Evolutionary conservation across 1,284 basidiomycete genomes (phyloP).

Genomic region (Tilletia horrida): DNA sequence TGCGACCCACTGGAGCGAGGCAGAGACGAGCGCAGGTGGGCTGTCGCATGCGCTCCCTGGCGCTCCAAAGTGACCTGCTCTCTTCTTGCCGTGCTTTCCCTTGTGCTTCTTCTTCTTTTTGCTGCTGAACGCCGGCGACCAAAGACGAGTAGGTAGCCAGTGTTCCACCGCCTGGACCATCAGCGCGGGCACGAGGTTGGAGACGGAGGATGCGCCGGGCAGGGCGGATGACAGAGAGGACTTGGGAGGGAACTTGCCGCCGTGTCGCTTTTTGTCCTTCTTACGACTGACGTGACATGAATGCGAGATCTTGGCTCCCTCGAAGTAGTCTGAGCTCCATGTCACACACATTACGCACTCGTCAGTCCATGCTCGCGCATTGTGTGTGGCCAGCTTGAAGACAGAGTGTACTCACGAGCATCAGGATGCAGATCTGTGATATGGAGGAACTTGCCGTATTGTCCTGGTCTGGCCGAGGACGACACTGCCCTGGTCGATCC

Average conservation of each 20-base stretch:
- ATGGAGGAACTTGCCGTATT: slow-evolving; percentile 67
- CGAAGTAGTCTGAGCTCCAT: neutral
- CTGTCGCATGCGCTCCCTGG: slow-evolving; percentile 76
- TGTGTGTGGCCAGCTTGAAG: too few relatives aligned
- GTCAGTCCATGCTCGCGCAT: too few relatives aligned
- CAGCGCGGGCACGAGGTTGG: neutral
- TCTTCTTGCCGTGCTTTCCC: neutral
- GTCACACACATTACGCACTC: neutral
- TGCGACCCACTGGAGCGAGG: slow-evolving; percentile 75
- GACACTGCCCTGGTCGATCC: neutral
- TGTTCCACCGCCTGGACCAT: neutral
- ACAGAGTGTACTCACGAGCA: slow-evolving; percentile 60
- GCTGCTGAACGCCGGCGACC: too few relatives aligned
- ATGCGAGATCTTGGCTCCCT: neutral
- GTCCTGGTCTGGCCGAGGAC: neutral
- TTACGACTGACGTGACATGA: slow-evolving; percentile 21
- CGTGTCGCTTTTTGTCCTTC: slow-evolving; percentile 40
- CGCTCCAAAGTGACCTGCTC: slow-evolving; percentile 43
- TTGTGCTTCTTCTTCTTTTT: too few relatives aligned
- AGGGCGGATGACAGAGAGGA: neutral
- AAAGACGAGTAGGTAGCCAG: too few relatives aligned
- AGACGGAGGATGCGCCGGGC: neutral
- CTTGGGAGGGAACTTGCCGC: slow-evolving; percentile 22
- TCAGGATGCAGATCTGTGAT: slow-evolving; percentile 81
- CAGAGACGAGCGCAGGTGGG: slow-evolving; percentile 72